Conservation (phyloP, 2,329 filamentous ascomycete species). For the Colletotrichum sp. region DNA sequence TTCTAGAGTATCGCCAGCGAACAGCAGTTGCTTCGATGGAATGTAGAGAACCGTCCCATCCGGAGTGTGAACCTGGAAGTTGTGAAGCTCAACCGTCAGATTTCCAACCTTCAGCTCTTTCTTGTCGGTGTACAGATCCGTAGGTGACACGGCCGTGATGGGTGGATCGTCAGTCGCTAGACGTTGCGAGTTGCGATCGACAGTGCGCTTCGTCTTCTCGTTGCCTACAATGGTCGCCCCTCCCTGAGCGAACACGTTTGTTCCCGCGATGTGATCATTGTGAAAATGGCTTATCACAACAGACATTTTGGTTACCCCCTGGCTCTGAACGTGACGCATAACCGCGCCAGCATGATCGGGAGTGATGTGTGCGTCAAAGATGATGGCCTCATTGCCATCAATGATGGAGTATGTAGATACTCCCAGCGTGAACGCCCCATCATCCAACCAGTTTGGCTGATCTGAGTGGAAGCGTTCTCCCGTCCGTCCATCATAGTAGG, state of each 20-base stretch:
- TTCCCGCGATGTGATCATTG: conserved; percentile 15
- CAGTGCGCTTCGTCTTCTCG: neutral
- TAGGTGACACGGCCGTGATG: conserved; percentile 7
- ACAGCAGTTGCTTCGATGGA: conserved; percentile 12
- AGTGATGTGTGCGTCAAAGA: conserved; percentile 21
- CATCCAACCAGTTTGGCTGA: conserved; percentile 22
- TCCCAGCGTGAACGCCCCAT: conserved; percentile 21
- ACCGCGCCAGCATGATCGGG: conserved; percentile 20
- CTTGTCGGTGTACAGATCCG: conserved; percentile 1
- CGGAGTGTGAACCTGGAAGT: conserved; percentile 13
- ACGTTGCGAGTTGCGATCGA: neutral
- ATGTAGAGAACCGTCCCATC: conserved; percentile 14
- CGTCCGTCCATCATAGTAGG: conserved; percentile 21
- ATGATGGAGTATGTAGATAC: conserved; percentile 21
- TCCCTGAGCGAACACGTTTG: conserved; percentile 9
- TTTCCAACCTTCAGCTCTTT: conserved; percentile 6
- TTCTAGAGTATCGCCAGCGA: conserved; percentile 15
- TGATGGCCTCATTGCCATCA: conserved; percentile 18
- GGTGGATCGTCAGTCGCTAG: conserved; percentile 12
- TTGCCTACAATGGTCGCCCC: conserved; percentile 13
- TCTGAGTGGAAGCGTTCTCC: conserved; percentile 21
- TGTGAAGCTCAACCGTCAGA: conserved; percentile 12
- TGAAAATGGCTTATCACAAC: conserved; percentile 19
- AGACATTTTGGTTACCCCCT: conserved; percentile 10
- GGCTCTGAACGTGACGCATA: conserved; percentile 15